Conservation (phyloP, 495 filamentous ascomycete genomes). For the Glarea lozoyensis region DNA sequence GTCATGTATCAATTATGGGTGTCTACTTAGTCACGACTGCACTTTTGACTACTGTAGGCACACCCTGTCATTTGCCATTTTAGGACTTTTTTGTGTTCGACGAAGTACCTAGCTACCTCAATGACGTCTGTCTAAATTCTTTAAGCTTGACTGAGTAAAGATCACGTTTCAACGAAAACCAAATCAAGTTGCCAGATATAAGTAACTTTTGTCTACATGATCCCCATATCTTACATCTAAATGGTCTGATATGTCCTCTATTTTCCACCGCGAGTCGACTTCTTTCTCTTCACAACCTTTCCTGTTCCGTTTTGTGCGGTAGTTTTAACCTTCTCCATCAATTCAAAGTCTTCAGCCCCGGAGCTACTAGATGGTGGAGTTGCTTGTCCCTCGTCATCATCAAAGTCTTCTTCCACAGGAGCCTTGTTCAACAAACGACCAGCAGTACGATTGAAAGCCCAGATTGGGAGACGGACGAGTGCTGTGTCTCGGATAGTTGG, state of each 20-base stretch:
- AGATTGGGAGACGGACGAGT: slow-evolving; percentile 57
- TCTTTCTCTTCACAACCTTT: slow-evolving; percentile 15
- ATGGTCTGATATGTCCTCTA: neutral
- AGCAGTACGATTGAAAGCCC: slow-evolving; percentile 49
- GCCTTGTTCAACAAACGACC: slow-evolving; percentile 40
- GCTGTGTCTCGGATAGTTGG: slow-evolving; percentile 65
- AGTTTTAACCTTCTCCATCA: slow-evolving; percentile 41
- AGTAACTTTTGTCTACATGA: neutral
- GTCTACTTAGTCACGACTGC: no score
- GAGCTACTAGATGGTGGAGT: slow-evolving; percentile 32
- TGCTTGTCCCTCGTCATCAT: slow-evolving; percentile 28
- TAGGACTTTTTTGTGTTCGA: no score
- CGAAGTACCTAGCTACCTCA: no score
- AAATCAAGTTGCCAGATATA: no score
- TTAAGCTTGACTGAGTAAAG: no score
- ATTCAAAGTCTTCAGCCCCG: slow-evolving; percentile 43
- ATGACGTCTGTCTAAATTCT: no score
- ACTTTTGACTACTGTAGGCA: no score
- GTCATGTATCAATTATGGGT: no score
- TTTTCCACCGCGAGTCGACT: slow-evolving; percentile 8
- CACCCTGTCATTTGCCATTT: no score
- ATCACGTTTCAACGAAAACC: no score
- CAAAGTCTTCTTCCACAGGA: slow-evolving; percentile 23
- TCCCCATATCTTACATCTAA: slow-evolving; percentile 5
- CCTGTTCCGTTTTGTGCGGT: slow-evolving; percentile 17